A percentile compares a stretch with the other conserved stretches of the same genome.
Evolutionary conservation across 1,139 yeast genomes (phyloP).

Genomic region (Suhomyces choctaworum): DNA sequence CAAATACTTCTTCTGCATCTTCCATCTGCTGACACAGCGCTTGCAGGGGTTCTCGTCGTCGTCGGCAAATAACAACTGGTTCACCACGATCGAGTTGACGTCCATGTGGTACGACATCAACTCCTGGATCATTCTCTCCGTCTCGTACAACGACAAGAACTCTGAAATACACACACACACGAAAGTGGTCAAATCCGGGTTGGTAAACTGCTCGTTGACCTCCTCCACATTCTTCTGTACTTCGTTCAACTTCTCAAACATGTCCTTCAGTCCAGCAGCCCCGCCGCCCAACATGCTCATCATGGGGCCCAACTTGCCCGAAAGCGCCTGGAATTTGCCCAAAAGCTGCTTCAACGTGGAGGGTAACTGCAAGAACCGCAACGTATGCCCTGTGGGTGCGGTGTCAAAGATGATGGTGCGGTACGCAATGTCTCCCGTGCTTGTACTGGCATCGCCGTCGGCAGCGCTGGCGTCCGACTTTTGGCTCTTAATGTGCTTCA

Average conservation of each 20-base stretch:
- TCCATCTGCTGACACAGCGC: slow-evolving; percentile 90
- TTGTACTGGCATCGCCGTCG: slow-evolving; percentile 28
- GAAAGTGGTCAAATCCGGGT: slow-evolving; percentile 94
- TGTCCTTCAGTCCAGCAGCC: slow-evolving; percentile 67
- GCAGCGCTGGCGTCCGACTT: slow-evolving; percentile 26
- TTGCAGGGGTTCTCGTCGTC: slow-evolving; percentile 69
- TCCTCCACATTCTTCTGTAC: slow-evolving; percentile 81
- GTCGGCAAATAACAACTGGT: slow-evolving; percentile 86
- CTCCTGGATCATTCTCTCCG: slow-evolving; percentile 96
- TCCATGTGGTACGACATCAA: slow-evolving; percentile 93
- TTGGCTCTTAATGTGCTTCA: slow-evolving; percentile 92
- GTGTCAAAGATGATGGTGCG: slow-evolving; percentile 95
- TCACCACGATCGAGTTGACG: slow-evolving; percentile 92
- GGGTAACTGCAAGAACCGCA: slow-evolving; percentile 91
- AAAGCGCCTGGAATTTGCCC: slow-evolving; percentile 81
- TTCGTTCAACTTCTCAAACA: slow-evolving; percentile 78
- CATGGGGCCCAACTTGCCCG: slow-evolving; percentile 90
- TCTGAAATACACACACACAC: slow-evolving; percentile 97
- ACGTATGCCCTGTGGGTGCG: slow-evolving; percentile 98
- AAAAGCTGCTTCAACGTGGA: slow-evolving; percentile 84
- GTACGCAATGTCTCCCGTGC: slow-evolving; percentile 49
- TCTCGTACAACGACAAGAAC: slow-evolving; percentile 90
- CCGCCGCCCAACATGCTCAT: slow-evolving; percentile 72
- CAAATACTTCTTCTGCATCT: slow-evolving; percentile 92
- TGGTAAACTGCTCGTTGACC: slow-evolving; percentile 91